Conservation (phyloP, 2,329 filamentous ascomycete species). For the Neurospora sp. region DNA sequence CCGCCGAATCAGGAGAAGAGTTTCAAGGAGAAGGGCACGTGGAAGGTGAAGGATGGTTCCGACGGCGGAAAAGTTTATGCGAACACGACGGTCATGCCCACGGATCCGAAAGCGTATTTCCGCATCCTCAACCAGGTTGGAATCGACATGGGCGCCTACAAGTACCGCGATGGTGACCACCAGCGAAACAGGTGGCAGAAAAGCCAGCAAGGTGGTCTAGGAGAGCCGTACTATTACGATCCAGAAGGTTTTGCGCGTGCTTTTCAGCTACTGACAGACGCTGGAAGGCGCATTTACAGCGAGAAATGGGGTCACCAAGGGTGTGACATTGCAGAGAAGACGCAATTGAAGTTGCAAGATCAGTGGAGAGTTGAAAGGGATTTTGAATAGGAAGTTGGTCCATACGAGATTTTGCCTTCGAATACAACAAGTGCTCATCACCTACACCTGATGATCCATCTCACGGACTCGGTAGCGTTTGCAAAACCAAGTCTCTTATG, state of each 20-base stretch:
- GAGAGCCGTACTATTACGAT: slow-evolving; percentile 41
- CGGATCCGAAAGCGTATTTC: slow-evolving; percentile 21
- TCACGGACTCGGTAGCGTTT: neutral
- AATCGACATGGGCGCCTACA: slow-evolving; percentile 28
- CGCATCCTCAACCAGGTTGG: slow-evolving; percentile 16
- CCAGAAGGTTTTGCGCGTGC: slow-evolving; percentile 30
- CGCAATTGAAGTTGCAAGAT: slow-evolving; percentile 30
- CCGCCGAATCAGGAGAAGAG: neutral
- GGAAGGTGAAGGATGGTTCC: neutral
- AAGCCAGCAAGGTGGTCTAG: slow-evolving; percentile 35
- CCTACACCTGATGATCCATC: neutral
- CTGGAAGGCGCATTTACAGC: slow-evolving; percentile 28
- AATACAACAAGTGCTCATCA: neutral
- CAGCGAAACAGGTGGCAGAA: slow-evolving; percentile 39
- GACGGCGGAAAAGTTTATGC: neutral
- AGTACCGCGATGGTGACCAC: slow-evolving; percentile 22
- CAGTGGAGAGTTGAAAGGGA: slow-evolving; percentile 37
- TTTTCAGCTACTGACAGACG: slow-evolving; percentile 32
- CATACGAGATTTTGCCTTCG: neutral
- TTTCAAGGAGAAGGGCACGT: neutral
- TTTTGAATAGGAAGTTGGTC: neutral
- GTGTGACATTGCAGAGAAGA: slow-evolving; percentile 30
- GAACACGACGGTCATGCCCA: slow-evolving; percentile 1
- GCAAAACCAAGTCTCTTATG: neutral
- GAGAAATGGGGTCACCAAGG: slow-evolving; percentile 37